Evolutionary conservation across 2,329 filamentous ascomycete genomes (phyloP).

Genomic region (Bretziella fagacearum): DNA sequence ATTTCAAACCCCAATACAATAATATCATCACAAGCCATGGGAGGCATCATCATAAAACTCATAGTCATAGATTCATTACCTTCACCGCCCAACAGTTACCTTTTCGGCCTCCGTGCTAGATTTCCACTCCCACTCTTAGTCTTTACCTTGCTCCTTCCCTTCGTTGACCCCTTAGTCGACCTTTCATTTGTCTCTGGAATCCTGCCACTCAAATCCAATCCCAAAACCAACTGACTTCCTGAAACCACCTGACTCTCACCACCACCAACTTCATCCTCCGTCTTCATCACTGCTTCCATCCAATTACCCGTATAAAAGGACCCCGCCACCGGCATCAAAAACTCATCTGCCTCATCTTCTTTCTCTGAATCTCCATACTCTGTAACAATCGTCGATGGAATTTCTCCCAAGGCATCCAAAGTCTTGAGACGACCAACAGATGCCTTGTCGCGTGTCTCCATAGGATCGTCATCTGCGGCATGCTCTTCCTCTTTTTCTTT

Average conservation of each 20-base stretch:
- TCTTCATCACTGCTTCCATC: background rate
- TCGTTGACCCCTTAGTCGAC: no score
- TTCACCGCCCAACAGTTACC: background rate
- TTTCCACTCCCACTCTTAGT: background rate
- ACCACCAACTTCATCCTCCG: background rate
- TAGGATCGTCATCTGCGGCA: constrained; percentile 6
- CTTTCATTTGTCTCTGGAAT: background rate
- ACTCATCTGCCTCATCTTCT: constrained; percentile 1
- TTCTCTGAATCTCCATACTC: constrained; percentile 6
- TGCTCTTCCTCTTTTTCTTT: constrained; percentile 15
- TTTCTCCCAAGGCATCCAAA: background rate
- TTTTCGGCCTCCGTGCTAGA: background rate
- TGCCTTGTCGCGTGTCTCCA: background rate
- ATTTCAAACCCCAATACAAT: no score
- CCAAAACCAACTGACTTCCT: constrained; percentile 9
- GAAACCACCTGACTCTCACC: background rate
- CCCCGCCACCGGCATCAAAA: background rate
- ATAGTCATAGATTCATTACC: no score
- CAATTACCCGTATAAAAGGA: background rate
- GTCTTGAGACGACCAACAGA: background rate
- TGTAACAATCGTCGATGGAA: constrained; percentile 3
- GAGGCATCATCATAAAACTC: no score
- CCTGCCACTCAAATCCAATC: constrained; percentile 7
- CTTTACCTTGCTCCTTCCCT: constrained; percentile 6
- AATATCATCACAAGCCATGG: no score